Evolutionary conservation across 257 asterid genomes (phyloP).

Genomic region (Salvia rosmarinus): DNA sequence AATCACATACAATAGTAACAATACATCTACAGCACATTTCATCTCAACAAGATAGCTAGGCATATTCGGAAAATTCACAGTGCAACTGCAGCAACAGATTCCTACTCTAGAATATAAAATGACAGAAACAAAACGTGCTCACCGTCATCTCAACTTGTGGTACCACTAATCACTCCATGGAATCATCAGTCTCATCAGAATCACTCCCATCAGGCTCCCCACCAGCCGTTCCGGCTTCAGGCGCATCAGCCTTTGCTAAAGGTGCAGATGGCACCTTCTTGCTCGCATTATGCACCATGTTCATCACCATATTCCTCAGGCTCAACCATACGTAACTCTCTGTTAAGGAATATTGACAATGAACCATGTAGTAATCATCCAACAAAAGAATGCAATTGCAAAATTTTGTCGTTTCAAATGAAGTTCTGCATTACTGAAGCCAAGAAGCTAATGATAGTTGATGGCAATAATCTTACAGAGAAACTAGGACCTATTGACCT

Average conservation of each 20-base stretch:
- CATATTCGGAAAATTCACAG: too few species aligned
- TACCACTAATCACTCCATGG: conserved; percentile 32
- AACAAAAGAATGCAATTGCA: not conserved
- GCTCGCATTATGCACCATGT: conserved; percentile 52
- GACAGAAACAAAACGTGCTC: too few species aligned
- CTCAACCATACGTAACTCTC: conserved; percentile 55
- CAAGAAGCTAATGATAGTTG: not conserved
- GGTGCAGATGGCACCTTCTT: conserved; percentile 63
- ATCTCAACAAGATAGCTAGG: too few species aligned
- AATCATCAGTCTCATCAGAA: conserved; percentile 88
- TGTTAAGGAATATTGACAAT: conserved; percentile 48
- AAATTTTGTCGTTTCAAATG: not conserved
- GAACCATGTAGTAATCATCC: not conserved
- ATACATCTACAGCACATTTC: too few species aligned
- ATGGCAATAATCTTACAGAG: not conserved
- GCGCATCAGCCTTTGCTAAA: conserved; percentile 60
- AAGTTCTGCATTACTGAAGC: not conserved
- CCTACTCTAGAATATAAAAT: too few species aligned
- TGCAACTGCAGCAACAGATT: too few species aligned
- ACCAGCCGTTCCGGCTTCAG: conserved; percentile 59
- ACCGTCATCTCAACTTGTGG: too few species aligned
- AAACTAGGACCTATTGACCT: not conserved
- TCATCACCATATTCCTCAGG: conserved; percentile 67
- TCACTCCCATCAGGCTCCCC: conserved; percentile 89
- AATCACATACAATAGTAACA: too few species aligned